These are phyloP conservation scores for Boletellus ananas DNA, from an alignment of 768 basidiomycete species.

Conservation along the genomic window DNA sequence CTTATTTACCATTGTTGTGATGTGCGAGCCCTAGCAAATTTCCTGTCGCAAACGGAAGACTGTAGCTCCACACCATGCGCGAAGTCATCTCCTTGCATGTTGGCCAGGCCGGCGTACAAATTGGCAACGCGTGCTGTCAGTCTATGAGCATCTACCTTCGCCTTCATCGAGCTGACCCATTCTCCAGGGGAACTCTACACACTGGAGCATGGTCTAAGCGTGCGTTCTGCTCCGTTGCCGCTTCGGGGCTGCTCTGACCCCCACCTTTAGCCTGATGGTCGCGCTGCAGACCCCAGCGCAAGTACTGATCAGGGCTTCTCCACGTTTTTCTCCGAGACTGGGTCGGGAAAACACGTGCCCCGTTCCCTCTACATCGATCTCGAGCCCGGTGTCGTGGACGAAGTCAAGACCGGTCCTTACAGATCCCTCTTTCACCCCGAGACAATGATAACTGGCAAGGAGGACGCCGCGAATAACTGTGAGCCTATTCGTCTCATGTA, in stretches of 20 bases:
- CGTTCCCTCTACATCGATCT: conserved; percentile 95
- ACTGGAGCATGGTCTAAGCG: conserved; percentile 93
- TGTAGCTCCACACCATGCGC: conserved; percentile 53
- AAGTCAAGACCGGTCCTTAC: conserved; percentile 90
- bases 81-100: conserved; percentile 97
- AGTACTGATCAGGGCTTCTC: conserved; percentile 83
- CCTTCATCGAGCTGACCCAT: conserved; percentile 8
- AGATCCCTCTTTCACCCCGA: conserved; percentile 96
- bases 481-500: conserved; percentile 28
- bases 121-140: conserved; percentile 95
- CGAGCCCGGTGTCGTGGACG: conserved; percentile 94
- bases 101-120: conserved; percentile 95
- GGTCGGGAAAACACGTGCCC: conserved; percentile 92
- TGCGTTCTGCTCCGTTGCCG: conserved; percentile 39
- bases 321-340: conserved; percentile 96
- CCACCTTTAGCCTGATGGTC: conserved; percentile 77
- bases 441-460: conserved; percentile 94
- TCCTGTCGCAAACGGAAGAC: too few relatives aligned
- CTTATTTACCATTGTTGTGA: too few relatives aligned
- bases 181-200: conserved; percentile 92
- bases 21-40: too few relatives aligned
- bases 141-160: conserved; percentile 15
- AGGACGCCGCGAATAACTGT: conserved; percentile 99
- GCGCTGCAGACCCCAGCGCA: conserved; percentile 54
- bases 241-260: conserved; percentile 10